phyloP scores from a whole-genome alignment of 148 eudicot genomes.

The Diospyros kaki region DNA sequence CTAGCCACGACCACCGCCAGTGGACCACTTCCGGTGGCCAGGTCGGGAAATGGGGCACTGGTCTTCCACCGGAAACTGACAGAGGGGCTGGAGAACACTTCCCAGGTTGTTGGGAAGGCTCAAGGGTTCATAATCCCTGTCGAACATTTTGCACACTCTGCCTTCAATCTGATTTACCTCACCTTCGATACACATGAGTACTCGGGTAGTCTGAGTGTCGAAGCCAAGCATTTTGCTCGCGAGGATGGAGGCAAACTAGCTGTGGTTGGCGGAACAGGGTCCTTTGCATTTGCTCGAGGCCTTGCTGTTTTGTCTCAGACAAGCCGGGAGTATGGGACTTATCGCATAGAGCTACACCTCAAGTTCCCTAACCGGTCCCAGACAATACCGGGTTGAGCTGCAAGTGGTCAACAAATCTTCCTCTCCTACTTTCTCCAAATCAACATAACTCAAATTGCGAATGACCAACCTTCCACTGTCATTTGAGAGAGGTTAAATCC shows the following conservation, averaged over 20 bases:
- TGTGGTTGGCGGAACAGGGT: conserved; percentile 89
- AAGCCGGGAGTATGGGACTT: conserved; percentile 19
- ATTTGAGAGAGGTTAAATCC: too few species aligned
- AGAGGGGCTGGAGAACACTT: conserved; percentile 58
- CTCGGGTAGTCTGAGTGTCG: conserved; percentile 63
- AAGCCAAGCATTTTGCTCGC: conserved; percentile 38
- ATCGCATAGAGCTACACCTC: conserved; percentile 49
- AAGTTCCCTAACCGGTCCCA: conserved; percentile 43
- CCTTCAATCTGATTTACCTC: conserved; percentile 65
- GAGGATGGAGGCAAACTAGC: conserved; percentile 38
- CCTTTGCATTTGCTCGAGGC: conserved; percentile 76
- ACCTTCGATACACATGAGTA: conserved; percentile 44
- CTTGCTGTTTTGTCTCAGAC: conserved; percentile 53
- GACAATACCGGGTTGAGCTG: conserved; percentile 28
- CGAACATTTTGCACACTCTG: conserved; percentile 57
- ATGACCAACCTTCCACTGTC: too few species aligned
- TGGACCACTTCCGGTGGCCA: not conserved
- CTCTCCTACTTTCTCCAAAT: too few species aligned
- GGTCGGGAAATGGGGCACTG: conserved; percentile 27
- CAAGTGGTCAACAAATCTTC: not conserved
- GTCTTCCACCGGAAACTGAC: conserved; percentile 58
- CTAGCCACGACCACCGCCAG: not conserved
- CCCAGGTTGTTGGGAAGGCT: conserved; percentile 58
- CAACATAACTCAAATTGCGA: too few species aligned
- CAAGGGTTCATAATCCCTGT: conserved; percentile 78